A percentile compares a stretch with the other conserved stretches of the same genome.
Evolutionary conservation across 352 stramenopile species (phyloP).

Genomic region (Phytopythium kandeliae): DNA sequence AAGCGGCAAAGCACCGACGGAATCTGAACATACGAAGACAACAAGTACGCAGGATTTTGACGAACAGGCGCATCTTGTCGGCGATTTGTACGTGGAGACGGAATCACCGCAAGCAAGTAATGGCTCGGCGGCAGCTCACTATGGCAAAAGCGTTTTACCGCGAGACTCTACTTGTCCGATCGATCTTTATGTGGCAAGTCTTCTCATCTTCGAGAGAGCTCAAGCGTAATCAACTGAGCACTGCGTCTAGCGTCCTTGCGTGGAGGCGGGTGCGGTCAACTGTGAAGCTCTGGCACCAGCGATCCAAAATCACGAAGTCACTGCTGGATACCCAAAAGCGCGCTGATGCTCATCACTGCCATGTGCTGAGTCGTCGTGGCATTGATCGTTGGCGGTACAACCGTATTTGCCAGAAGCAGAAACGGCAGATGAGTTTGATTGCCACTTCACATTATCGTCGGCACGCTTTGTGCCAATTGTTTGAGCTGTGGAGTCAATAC

Average conservation of each 20-base stretch:
- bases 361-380: background rate
- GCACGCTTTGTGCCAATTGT: background rate
- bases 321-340: background rate
- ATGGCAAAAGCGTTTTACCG: background rate
- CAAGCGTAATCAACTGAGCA: background rate
- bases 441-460: background rate
- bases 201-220: background rate
- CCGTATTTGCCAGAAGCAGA: background rate
- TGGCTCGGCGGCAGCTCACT: background rate
- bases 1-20: background rate
- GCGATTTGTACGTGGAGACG: background rate
- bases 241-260: background rate
- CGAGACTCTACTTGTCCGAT: constrained; percentile 1
- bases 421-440: constrained; percentile 8
- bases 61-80: background rate
- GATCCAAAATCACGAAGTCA: background rate
- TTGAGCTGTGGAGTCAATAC: background rate
- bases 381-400: background rate
- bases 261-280: background rate
- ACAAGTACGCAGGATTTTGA: background rate
- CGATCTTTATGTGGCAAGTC: constrained; percentile 1
- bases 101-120: background rate
- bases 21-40: background rate
- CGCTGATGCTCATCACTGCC: background rate
- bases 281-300: background rate